Percentiles rank a stretch among this genome's conserved stretches.
Conservation (phyloP, 805 yeast species). For the Saccharomycopsis sp. region DNA sequence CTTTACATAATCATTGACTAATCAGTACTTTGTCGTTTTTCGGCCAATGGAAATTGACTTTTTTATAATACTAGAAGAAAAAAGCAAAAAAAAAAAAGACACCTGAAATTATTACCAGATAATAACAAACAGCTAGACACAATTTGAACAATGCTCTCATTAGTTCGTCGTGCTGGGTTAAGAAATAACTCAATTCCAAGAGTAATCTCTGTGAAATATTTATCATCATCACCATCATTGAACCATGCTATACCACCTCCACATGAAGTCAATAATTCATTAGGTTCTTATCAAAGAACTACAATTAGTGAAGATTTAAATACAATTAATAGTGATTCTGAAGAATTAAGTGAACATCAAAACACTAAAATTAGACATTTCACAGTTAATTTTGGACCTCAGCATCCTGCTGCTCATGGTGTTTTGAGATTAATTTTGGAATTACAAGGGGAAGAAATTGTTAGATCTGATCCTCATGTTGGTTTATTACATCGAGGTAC, state of each 20-base stretch:
- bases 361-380: slow-evolving; percentile 68
- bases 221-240: too few relatives aligned
- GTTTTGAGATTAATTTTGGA: slow-evolving; percentile 81
- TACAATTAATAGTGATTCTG: slow-evolving; percentile 34
- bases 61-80: too few relatives aligned
- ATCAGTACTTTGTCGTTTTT: too few relatives aligned
- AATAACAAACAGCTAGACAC: too few relatives aligned
- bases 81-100: too few relatives aligned
- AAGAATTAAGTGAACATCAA: slow-evolving; percentile 21
- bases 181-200: too few relatives aligned
- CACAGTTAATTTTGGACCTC: slow-evolving; percentile 88
- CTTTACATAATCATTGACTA: too few relatives aligned
- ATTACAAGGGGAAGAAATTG: slow-evolving; percentile 82
- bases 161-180: too few relatives aligned
- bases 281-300: slow-evolving; percentile 31
- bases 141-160: too few relatives aligned
- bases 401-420: slow-evolving; percentile 94
- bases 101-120: too few relatives aligned
- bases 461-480: slow-evolving; percentile 83
- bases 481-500: slow-evolving; percentile 86
- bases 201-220: too few relatives aligned
- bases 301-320: slow-evolving; percentile 26
- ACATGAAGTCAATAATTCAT: slow-evolving; percentile 32
- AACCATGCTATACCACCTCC: slow-evolving; percentile 21
- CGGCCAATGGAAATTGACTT: too few relatives aligned